These are phyloP conservation scores for Geotrichum restrictum DNA, from an alignment of 1,139 yeast species.

Conservation along the genomic window DNA sequence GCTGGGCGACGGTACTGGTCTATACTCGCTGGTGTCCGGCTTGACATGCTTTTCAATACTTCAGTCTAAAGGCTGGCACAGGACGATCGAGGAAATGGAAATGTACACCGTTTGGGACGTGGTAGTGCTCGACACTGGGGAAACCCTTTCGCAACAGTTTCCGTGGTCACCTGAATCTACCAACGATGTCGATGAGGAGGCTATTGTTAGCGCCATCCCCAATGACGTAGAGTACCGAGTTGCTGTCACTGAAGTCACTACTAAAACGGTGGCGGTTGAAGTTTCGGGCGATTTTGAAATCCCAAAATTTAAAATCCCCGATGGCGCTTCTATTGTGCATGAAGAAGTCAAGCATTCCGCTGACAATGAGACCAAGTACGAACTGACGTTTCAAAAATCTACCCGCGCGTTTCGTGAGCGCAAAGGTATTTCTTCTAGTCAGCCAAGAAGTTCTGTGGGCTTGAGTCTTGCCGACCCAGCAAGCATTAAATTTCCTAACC, in stretches of 20 bases:
- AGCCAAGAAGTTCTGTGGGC: slow-evolving; percentile 2
- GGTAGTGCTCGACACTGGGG: slow-evolving; percentile 36
- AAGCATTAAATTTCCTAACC: neutral
- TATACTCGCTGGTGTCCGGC: slow-evolving; percentile 34
- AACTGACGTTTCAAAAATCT: slow-evolving; percentile 27
- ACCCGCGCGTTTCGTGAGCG: slow-evolving; percentile 26
- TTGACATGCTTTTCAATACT: slow-evolving; percentile 34
- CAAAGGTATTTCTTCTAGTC: slow-evolving; percentile 22
- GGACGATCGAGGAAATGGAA: slow-evolving; percentile 30
- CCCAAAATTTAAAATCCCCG: slow-evolving; percentile 26
- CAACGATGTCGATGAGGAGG: slow-evolving; percentile 28
- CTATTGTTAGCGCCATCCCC: slow-evolving; percentile 30
- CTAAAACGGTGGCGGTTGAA: slow-evolving; percentile 28
- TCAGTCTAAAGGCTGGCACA: slow-evolving; percentile 34
- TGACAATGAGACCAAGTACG: slow-evolving; percentile 23
- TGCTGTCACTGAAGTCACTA: slow-evolving; percentile 27
- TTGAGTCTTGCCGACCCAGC: slow-evolving; percentile 7
- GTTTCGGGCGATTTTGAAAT: slow-evolving; percentile 23
- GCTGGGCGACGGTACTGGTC: slow-evolving; percentile 33
- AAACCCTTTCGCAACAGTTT: slow-evolving; percentile 33
- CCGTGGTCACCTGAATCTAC: slow-evolving; percentile 26
- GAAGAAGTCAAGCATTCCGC: slow-evolving; percentile 23
- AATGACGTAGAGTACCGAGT: slow-evolving; percentile 31
- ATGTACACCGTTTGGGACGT: slow-evolving; percentile 37
- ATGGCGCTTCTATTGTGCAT: slow-evolving; percentile 28